These are phyloP conservation scores for Alternaria conjuncta DNA, from an alignment of 2,329 filamentous ascomycete genomes.

Conservation along the genomic window DNA sequence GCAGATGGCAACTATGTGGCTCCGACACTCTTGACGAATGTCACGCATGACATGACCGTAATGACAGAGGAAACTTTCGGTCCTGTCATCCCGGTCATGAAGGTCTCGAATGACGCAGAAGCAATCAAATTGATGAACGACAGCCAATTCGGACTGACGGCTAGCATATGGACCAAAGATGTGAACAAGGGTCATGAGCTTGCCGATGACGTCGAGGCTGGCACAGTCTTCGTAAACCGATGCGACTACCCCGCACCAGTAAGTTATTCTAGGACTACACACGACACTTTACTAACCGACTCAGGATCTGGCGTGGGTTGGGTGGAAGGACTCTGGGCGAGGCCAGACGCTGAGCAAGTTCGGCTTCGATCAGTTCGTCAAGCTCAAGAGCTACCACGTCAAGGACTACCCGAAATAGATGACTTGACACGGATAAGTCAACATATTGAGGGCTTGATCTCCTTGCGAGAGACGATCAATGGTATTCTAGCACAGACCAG, in stretches of 20 bases:
- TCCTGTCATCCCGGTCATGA: conserved; percentile 88
- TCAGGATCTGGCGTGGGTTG: conserved; percentile 92
- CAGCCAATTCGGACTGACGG: conserved; percentile 90
- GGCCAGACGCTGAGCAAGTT: conserved; percentile 88
- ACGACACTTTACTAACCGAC: conserved; percentile 13
- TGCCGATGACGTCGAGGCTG: conserved; percentile 82
- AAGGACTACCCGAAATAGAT: conserved; percentile 73
- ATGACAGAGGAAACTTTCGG: conserved; percentile 97
- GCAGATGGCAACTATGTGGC: conserved; percentile 86
- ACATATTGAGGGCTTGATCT: conserved; percentile 17
- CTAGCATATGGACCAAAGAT: conserved; percentile 98
- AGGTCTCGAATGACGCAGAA: conserved; percentile 80
- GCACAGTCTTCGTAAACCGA: conserved; percentile 95
- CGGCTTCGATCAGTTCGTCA: conserved; percentile 94
- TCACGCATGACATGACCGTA: conserved; percentile 82
- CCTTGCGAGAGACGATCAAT: conserved; percentile 9
- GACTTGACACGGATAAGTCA: conserved; percentile 11
- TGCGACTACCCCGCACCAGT: conserved; percentile 92
- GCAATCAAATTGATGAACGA: conserved; percentile 90
- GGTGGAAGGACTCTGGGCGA: conserved; percentile 96
- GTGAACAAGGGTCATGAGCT: conserved; percentile 75
- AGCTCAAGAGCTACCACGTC: conserved; percentile 93
- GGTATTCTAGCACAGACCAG: background rate
- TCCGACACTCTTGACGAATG: conserved; percentile 80
- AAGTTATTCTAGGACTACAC: conserved; percentile 54